Evolutionary conservation across 306 rosid species (phyloP), one percentile per base, ranked within the genome.

Genomic region (Prunus mume): DNA sequence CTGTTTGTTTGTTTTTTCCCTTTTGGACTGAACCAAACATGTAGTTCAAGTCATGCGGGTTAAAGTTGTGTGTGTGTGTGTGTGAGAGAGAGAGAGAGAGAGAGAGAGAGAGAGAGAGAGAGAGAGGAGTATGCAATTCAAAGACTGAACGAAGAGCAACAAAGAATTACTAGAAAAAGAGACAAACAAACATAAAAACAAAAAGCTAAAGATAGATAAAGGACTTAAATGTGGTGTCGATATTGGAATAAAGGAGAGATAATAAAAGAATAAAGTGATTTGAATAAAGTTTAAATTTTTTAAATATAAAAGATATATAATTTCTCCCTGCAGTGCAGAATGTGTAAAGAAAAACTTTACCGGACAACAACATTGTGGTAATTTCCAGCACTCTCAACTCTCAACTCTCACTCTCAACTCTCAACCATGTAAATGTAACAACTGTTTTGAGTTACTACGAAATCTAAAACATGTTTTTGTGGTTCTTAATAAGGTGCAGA

Each of bases 181-280:
- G 91, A 86, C 91, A 87, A 24, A 73, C 78, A 76, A 71, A 85
- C 77, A 87, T 78, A 84, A 83, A 90, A 87, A 86, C 87, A 81
- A 86, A 81, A 76, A 66, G 77, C 72, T 76, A 88, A 88, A 86
- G 95, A 83, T 45, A 65, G 88, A 86, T 84, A 84, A 85, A 88
- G 89, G 77, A 67, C 71, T 28, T 82, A 80, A 85, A 83, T 80
- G 86, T 80, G 88, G 90, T 78, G 74, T 72, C 9, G 55, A 68
- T 50, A 24, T 13, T 66, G 83, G 90, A 91, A 87, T 89, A 91
- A 86, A 88, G 88, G 80, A 78, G 24, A 65, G 91, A 89, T 87
- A 84, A 84, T 84, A 91, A 85, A 85, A 83, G 92, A 88, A 88
- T 89, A 91, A 91, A 90, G 93, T 24, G 63, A 60, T 77, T 76